These are phyloP conservation scores for Limnomonas spitsbergensis DNA, from an alignment of 139 green algal species.

Conservation along the genomic window DNA sequence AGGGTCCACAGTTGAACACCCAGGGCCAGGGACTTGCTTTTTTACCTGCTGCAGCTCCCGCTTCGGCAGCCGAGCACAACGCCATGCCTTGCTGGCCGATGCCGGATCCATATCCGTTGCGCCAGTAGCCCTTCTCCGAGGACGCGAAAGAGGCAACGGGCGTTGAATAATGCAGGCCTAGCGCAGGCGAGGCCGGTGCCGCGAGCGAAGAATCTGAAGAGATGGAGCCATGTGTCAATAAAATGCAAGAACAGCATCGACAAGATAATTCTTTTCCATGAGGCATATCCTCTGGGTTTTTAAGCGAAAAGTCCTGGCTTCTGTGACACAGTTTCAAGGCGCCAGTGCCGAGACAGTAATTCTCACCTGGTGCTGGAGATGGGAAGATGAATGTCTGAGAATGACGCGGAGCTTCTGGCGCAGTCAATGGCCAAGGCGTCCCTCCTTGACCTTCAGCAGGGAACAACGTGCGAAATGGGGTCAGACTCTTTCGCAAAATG, in stretches of 20 bases:
- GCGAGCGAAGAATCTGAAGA: neutral
- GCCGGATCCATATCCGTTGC: neutral
- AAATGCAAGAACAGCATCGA: neutral
- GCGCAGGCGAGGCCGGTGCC: neutral
- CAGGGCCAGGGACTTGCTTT: neutral
- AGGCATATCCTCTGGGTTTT: too few relatives aligned
- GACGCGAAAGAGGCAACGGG: neutral
- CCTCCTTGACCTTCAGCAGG: too few relatives aligned
- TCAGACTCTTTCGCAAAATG: too few relatives aligned
- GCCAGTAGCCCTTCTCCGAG: constrained; percentile 5
- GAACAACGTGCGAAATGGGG: too few relatives aligned
- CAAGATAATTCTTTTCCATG: too few relatives aligned
- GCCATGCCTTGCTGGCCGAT: too few relatives aligned
- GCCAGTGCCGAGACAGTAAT: neutral
- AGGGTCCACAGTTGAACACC: too few relatives aligned
- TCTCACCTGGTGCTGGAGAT: neutral
- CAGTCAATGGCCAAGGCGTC: neutral
- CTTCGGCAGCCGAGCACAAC: neutral
- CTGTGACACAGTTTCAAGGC: too few relatives aligned
- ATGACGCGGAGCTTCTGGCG: neutral
- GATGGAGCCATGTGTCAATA: neutral
- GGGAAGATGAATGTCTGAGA: neutral
- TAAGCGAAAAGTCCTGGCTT: too few relatives aligned
- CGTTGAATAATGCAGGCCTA: constrained; percentile 1
- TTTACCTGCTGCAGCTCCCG: neutral